A percentile compares a stretch with the other conserved stretches of the same genome.
phyloP scores from a whole-genome alignment of 768 basidiomycete genomes.

The Favolaschia claudopus region DNA sequence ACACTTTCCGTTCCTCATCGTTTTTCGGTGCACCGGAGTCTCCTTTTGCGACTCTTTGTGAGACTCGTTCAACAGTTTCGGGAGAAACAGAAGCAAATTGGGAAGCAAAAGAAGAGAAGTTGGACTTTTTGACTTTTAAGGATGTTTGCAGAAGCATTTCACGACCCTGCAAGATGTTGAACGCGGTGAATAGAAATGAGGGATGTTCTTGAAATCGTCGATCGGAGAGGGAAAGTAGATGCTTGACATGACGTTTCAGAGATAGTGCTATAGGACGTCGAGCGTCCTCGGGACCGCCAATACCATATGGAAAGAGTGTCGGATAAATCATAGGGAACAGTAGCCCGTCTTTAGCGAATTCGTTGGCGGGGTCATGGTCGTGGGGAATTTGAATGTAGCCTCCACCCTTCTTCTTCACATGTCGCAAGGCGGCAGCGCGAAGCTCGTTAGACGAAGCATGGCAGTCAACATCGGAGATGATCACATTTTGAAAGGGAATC shows the following conservation, averaged over 20 bases:
- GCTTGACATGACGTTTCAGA: conserved; percentile 28
- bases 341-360: conserved; percentile 26
- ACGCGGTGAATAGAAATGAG: conserved; percentile 36
- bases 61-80: not conserved
- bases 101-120: not conserved
- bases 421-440: conserved; percentile 32
- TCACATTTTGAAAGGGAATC: conserved; percentile 11
- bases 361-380: conserved; percentile 25
- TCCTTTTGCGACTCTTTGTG: conserved; percentile 1
- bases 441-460: conserved; percentile 25
- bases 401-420: conserved; percentile 27
- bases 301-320: conserved; percentile 34
- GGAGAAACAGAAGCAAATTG: conserved; percentile 3
- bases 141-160: conserved; percentile 8
- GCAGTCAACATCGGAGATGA: conserved; percentile 30
- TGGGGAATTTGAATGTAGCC: conserved; percentile 31
- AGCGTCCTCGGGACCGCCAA: conserved; percentile 22
- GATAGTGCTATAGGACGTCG: not conserved
- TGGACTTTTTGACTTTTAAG: not conserved
- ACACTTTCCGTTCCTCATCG: not conserved
- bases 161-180: conserved; percentile 36
- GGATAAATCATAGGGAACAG: conserved; percentile 37
- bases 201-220: conserved; percentile 31
- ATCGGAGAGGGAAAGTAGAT: conserved; percentile 21
- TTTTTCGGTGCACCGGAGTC: not conserved